These are phyloP conservation scores for Carpinus viminea DNA, from an alignment of 306 rosid species.

Conservation along the genomic window DNA sequence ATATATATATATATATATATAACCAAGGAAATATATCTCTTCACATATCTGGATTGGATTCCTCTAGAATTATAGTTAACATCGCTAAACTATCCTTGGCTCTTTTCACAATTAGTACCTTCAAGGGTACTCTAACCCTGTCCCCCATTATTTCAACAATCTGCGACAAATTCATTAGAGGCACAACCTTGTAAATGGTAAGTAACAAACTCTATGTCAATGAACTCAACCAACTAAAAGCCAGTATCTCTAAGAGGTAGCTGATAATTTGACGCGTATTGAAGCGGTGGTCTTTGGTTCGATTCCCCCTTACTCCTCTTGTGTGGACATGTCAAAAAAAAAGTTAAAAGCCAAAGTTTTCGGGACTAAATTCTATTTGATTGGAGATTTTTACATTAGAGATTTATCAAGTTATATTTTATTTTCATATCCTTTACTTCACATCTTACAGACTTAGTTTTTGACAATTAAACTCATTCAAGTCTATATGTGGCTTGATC, in stretches of 20 bases:
- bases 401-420: not conserved
- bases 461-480: too few relatives aligned
- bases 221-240: too few relatives aligned
- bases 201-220: too few relatives aligned
- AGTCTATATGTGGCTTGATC: not conserved
- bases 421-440: not conserved
- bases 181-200: not conserved
- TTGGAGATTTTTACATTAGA: not conserved
- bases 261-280: too few relatives aligned
- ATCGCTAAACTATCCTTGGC: constrained; percentile 43
- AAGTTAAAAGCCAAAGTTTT: too few relatives aligned
- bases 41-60: constrained; percentile 54
- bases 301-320: too few relatives aligned
- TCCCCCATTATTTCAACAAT: constrained; percentile 74
- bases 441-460: not conserved
- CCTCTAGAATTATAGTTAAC: constrained; percentile 72
- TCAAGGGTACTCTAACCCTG: constrained; percentile 63
- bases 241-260: too few relatives aligned
- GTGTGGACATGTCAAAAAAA: too few relatives aligned
- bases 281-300: too few relatives aligned
- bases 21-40: not conserved
- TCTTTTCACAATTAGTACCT: constrained; percentile 63
- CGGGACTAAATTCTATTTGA: not conserved
- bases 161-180: constrained; percentile 41
- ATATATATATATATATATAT: too few relatives aligned